A percentile compares a stretch with the other conserved stretches of the same genome.
Conservation (phyloP, 495 filamentous ascomycete genomes). For the Daldinia childiae region DNA sequence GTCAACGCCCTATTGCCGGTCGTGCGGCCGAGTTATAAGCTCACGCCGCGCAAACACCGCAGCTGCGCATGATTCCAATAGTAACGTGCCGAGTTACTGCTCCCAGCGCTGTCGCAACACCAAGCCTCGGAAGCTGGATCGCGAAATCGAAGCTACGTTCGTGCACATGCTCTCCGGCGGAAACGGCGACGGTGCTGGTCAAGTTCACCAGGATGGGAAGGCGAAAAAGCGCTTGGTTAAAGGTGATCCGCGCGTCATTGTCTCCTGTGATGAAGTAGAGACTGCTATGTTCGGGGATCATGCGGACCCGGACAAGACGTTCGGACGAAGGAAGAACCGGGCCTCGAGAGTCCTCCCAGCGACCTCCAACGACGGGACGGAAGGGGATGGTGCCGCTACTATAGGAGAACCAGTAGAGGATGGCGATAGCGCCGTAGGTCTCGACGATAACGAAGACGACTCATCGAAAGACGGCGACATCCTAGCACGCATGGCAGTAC, state of each 20-base stretch:
- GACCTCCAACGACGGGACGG: not conserved
- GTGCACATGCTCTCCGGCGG: slow-evolving; percentile 11
- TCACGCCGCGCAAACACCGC: slow-evolving; percentile 15
- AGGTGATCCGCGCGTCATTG: slow-evolving; percentile 32
- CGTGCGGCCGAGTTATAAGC: slow-evolving; percentile 54
- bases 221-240: slow-evolving; percentile 13
- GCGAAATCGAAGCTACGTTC: slow-evolving; percentile 27
- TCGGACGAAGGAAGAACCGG: slow-evolving; percentile 48
- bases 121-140: slow-evolving; percentile 20
- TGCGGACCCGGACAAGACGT: slow-evolving; percentile 45
- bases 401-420: not conserved
- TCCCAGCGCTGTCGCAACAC: slow-evolving; percentile 21
- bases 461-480: slow-evolving; percentile 16
- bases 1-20: slow-evolving; percentile 52
- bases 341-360: slow-evolving; percentile 37
- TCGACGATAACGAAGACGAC: slow-evolving; percentile 6
- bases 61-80: not conserved
- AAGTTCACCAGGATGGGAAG: not conserved
- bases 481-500: slow-evolving; percentile 23
- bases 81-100: slow-evolving; percentile 19
- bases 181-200: not conserved
- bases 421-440: slow-evolving; percentile 9
- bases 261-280: slow-evolving; percentile 46
- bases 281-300: slow-evolving; percentile 46
- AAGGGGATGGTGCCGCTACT: not conserved